A percentile compares a stretch with the other conserved stretches of the same genome.
Evolutionary conservation across 768 basidiomycete genomes (phyloP).

Genomic region (Lactarius hatsudake): DNA sequence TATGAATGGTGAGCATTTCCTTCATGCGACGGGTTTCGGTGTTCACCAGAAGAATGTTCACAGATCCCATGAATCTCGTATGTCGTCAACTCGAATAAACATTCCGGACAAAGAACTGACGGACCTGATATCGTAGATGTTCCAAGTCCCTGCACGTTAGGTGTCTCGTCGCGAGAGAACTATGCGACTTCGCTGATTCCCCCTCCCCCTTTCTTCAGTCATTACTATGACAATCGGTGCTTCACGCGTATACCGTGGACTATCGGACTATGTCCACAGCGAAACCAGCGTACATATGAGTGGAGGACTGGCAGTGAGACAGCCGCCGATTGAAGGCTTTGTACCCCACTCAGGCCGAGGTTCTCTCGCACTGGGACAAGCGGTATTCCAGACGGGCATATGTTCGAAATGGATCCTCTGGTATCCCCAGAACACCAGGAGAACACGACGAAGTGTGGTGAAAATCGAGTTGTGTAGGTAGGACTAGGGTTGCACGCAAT

Average conservation of each 20-base stretch:
- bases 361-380: not conserved
- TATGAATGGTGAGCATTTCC: slow-evolving; percentile 1
- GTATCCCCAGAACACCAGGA: not conserved
- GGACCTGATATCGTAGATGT: too few species aligned
- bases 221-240: slow-evolving; percentile 8
- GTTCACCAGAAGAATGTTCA: not conserved
- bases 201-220: not conserved
- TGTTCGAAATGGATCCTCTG: not conserved
- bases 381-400: not conserved
- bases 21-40: not conserved
- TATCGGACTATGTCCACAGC: not conserved
- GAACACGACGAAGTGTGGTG: not conserved
- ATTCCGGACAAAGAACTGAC: too few species aligned
- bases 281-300: not conserved
- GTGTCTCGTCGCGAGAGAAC: too few species aligned
- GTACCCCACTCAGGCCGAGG: not conserved
- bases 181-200: not conserved
- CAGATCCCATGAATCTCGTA: not conserved
- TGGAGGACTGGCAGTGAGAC: too few species aligned
- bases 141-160: not conserved
- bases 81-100: not conserved
- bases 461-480: too few species aligned
- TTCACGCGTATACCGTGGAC: slow-evolving; percentile 3
- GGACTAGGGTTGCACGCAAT: too few species aligned
- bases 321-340: not conserved